Evolutionary conservation across 352 stramenopile genomes (phyloP), one percentile per base, ranked within the genome.

Genomic region (Peronospora destructor): DNA sequence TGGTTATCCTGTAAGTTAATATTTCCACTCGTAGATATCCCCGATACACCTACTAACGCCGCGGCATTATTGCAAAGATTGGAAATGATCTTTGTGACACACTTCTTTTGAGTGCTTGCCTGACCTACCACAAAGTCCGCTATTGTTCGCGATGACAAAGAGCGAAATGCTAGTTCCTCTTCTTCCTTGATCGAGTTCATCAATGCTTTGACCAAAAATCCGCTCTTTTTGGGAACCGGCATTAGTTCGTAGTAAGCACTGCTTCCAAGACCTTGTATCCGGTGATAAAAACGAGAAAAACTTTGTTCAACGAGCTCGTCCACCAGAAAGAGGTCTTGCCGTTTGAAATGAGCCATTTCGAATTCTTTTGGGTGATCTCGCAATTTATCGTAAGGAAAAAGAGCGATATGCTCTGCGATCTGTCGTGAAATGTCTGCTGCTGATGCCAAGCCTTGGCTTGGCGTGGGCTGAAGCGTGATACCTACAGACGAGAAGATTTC

Each of bases 131-230:
- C 61, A 61, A 93, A 93, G 8, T 57, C 38, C 1, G 74, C 77
- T 16, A 93, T 49, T 0, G 76, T 60, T 28, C 66, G 45, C 1
- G 80, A 65, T n/a, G 70, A 68, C 16, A 90, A 54, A 0, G 19
- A 28, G 21, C 69, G 68, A 48, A 87, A 79, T 8, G 59, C 61
- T 6, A 32, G n/a, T 29, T 76, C 64, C 0, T 68, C 53, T 53
- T 89, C 76, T 42, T 55, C 66, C 32, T 91, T 93, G 52, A 91
- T 68, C 4, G 76, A 73, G 4, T 87, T 73, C 80, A 93, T 93
- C 11, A 91, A 50, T 14, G 80, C 65, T 45, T 79, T 85, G 6
- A 93, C 76, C 9, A 93, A 57, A 41, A 93, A 89, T 0, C 77
- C 83, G 34, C 74, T 86, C 39, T 87, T 88, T 47, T 62, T 48